Evolutionary conservation across 116 monocot species (phyloP), one percentile per base, ranked within the genome.

Genomic region (Zostera marina): DNA sequence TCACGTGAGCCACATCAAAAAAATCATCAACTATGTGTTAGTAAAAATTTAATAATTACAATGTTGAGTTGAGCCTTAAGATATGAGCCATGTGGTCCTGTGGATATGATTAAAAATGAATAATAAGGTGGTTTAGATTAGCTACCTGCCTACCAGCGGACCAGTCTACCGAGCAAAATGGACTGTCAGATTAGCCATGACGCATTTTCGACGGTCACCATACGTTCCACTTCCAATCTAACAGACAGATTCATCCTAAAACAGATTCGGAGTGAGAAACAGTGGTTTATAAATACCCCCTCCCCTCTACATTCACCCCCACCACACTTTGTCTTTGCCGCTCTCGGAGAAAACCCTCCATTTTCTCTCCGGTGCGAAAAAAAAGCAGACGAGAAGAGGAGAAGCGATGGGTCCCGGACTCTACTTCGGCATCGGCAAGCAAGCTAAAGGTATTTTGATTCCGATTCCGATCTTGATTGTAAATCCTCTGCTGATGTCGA

Each of bases 361-460:
- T 49, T 49, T 16, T 10, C 6, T 0, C 17, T 49, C 9, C 12
- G 3, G 20, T 8, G 20, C 7, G 49, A 12, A 20, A 49, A 9
- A 4, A 20, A 48, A 19, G 49, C 2, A 3, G 6, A 48, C 15
- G 49, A 9, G 20, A 51, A 19, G 8, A 21, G 20, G 49, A 16
- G 20, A 20, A 49, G 17, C 23, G 25, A 55, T 55, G 55, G 80
- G 80, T 19, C 80, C 80, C 3, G 80, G 80, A n/a, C 76, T 80
- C 51, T 80, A 80, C 63, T 66, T 72, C 20, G 80, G 76, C n/a
- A 80, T 80, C 62, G 80, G 58, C 14, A 58, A 58, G 58, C 39
- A 58, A 40, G 58, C 40, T 4, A 38, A 40, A 41, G 58, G 58
- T 41, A 58, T 41, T 24, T 13, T 40, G 25, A 40, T 17, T 32